Base-by-base conservation (phyloP, 805 yeast genomes). In the Hagleromyces aurorensis region DNA sequence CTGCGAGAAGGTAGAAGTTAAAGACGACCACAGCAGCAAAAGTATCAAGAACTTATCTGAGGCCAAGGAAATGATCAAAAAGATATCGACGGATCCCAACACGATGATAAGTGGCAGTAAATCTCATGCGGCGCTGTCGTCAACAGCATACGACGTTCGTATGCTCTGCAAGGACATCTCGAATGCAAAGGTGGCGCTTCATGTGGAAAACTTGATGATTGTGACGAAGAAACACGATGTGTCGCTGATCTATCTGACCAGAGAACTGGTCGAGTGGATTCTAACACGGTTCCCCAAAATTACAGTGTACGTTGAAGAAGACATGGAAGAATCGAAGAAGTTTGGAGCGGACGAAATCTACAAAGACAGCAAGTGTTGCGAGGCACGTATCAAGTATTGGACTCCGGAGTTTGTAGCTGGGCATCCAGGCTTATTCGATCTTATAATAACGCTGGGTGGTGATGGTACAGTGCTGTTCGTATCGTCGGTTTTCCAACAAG, bases 381-480 rank as follows among this genome's bases (percentile, higher is more conserved):
- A 30, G 66, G 73, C 16, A 41, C 53, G 26, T 52, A 64, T 25
- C 55, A 69, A 67, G 45, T 81, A 69, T 55, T 87, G 96, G 96
- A 69, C 70, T 29, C 69, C 74, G 28, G 66, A 66, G 12, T 62
- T 78, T 32, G 69, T 83, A 8, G 44, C 57, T 34, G 28, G 50
- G 27, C 38, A 50, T 32, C 51, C 52, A n/a, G 65, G 69, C 19
- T 46, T 63, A 25, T 72, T 76, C 40, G 97, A 89, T 53, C 62
- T 87, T 36, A 78, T 85, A 2, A 72, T 89, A 24, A 84, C 97
- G 0, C 64, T 91, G 6, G 98, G 98, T 14, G 98, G 98, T 11
- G 98, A 91, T 51, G 97, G 98, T 6, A 91, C 98, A 0, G 95
- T 89, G 27, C 62, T 89, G 7, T 80, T 80, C 47, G 89, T 89